Conservation (phyloP, 306 rosid species). For the Inga laurina region DNA sequence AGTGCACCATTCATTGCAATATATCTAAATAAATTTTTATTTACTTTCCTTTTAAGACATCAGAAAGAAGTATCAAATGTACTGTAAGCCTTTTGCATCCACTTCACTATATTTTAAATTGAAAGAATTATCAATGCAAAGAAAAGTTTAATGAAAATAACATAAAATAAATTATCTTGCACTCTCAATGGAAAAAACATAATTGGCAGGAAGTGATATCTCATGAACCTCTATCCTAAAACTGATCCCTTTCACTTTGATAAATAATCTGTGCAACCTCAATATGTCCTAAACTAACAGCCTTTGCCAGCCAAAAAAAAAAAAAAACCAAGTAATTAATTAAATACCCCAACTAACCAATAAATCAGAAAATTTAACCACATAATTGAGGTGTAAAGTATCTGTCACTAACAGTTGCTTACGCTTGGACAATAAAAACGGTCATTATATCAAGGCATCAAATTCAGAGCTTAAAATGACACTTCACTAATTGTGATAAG, state of each 20-base stretch:
- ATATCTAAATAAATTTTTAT: not conserved
- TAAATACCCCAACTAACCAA: not conserved
- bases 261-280: not conserved
- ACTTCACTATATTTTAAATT: not conserved
- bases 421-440: not conserved
- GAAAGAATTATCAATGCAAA: slow-evolving; percentile 22
- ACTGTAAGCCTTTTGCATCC: not conserved
- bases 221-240: slow-evolving; percentile 1
- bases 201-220: not conserved
- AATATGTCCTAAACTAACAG: not conserved
- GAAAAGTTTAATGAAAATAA: slow-evolving; percentile 17
- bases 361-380: not conserved
- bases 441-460: slow-evolving; percentile 1
- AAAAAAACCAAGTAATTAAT: not conserved
- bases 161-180: not conserved
- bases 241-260: not conserved
- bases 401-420: not conserved
- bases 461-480: slow-evolving; percentile 21
- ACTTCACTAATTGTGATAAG: slow-evolving; percentile 42
- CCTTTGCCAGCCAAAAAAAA: not conserved
- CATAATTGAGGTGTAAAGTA: not conserved
- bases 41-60: not conserved
- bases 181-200: not conserved
- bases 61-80: slow-evolving; percentile 9
- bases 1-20: slow-evolving; percentile 27